These are phyloP conservation scores for Phytophthora ohioensis DNA, from an alignment of 352 stramenopile genomes.

Conservation along the genomic window DNA sequence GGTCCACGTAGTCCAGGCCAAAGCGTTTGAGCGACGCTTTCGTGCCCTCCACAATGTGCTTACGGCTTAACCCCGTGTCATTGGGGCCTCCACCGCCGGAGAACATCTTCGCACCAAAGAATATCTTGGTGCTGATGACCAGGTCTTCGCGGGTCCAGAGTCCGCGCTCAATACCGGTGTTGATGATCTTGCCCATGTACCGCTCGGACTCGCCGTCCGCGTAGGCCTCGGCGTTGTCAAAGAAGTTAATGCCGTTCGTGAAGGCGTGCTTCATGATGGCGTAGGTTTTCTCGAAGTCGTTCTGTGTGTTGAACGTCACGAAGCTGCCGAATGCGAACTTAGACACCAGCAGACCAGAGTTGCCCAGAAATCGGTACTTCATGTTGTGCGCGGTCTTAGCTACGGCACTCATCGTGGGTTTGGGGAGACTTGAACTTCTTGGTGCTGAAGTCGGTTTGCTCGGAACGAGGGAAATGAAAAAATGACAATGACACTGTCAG, in stretches of 20 bases:
- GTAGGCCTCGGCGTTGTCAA: conserved; percentile 58
- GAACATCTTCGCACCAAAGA: conserved; percentile 30
- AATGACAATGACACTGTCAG: conserved; percentile 6
- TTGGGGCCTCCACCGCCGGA: conserved; percentile 31
- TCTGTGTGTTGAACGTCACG: conserved; percentile 49
- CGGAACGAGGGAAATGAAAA: conserved; percentile 13
- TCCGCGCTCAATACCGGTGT: conserved; percentile 38
- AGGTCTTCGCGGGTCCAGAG: conserved; percentile 48
- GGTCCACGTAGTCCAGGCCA: conserved; percentile 48
- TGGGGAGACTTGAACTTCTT: neutral
- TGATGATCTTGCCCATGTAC: conserved; percentile 46
- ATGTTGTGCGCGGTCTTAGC: conserved; percentile 35
- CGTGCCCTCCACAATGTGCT: conserved; percentile 61
- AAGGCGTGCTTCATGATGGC: conserved; percentile 37
- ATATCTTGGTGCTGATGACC: conserved; percentile 60
- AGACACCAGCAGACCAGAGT: conserved; percentile 54
- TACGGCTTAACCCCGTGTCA: conserved; percentile 43
- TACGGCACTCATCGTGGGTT: conserved; percentile 35
- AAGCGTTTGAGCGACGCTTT: conserved; percentile 47
- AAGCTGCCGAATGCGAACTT: conserved; percentile 56
- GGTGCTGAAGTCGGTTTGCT: conserved; percentile 7
- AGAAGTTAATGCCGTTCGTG: conserved; percentile 55
- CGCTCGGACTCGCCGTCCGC: conserved; percentile 31
- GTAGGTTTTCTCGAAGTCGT: conserved; percentile 51
- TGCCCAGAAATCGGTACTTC: conserved; percentile 64